Base-by-base conservation (phyloP, 2,329 filamentous ascomycete species). In the Epichloe glyceriae region DNA sequence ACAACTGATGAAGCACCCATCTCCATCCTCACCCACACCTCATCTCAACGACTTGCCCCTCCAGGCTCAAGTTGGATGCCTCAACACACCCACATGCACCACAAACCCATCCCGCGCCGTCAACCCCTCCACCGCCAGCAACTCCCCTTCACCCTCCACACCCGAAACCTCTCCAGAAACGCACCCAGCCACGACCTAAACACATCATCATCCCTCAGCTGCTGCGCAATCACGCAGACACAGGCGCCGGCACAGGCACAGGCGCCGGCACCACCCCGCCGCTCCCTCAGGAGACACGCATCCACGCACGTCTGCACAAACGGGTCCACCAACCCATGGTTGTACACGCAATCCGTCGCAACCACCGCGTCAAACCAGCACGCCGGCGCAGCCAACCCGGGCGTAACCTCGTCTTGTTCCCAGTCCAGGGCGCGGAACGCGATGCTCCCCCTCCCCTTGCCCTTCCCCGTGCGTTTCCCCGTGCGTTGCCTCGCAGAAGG, bases 331-430 rank as follows among this genome's bases (percentile, higher is more conserved):
- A 97, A 76, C 2, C 85, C 79, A 57, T 95, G 87, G 67, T 97
- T 98, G 72, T 94, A 98, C 58, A 98, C 85, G 66, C 90, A 96
- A 66, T 98, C 93, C 62, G 88, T 95, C 4, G 89, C 88, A 37
- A 97, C 64, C 11, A 97, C 72, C 14, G 82, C 68, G 60, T 94
- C 85, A 57, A 93, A 84, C 52, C 76, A 74, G 60, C 43, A 55
- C 60, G 38, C 49, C 55, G 15, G 57, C 54, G 14, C 64, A 1
- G 69, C 70, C 33, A 78, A 64, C 2, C 59, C 58, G 10, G 62
- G 55, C 22, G 69, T 76, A 10, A 83, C 73, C 45, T 74, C 66
- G 54, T 80, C 75, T 0, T 74, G 72, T 63, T 97, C 90, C 93
- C 93, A 98, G 67, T 98, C 91, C 1, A 96, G 72, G 0, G 79